These are phyloP conservation scores for Boletellus sp. DNA, from an alignment of 768 basidiomycete genomes.

Conservation along the genomic window DNA sequence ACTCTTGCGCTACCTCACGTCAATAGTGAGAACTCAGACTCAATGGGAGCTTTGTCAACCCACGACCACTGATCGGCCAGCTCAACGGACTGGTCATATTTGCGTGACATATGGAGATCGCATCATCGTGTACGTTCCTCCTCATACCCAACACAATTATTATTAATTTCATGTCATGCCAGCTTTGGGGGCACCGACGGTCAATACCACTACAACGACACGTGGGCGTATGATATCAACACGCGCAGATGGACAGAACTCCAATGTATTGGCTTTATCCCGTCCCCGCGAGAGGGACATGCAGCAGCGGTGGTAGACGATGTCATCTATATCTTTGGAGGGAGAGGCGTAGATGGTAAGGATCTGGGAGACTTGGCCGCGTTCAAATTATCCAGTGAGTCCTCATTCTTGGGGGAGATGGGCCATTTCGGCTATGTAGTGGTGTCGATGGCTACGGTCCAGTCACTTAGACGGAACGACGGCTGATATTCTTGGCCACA, in stretches of 20 bases:
- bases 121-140: slow-evolving; percentile 67
- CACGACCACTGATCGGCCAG: slow-evolving; percentile 56
- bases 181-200: slow-evolving; percentile 99
- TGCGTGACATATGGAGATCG: slow-evolving; percentile 80
- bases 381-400: slow-evolving; percentile 95
- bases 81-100: slow-evolving; percentile 89
- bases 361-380: slow-evolving; percentile 93
- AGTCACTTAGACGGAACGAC: slow-evolving; percentile 1
- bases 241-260: slow-evolving; percentile 87
- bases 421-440: neutral
- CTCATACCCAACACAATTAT: slow-evolving; percentile 15
- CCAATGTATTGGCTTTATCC: slow-evolving; percentile 94
- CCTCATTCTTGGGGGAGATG: neutral
- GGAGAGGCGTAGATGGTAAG: slow-evolving; percentile 94
- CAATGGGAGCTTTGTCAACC: slow-evolving; percentile 81
- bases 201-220: slow-evolving; percentile 98
- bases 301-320: slow-evolving; percentile 95
- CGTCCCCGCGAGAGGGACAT: slow-evolving; percentile 93
- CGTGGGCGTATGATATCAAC: slow-evolving; percentile 87
- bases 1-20: slow-evolving; percentile 1
- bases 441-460: neutral
- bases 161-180: slow-evolving; percentile 9
- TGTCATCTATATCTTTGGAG: slow-evolving; percentile 97
- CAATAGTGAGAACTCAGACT: slow-evolving; percentile 74
- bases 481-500: slow-evolving; percentile 10